Evolutionary conservation across 768 basidiomycete species (phyloP), one percentile per base, ranked within the genome.

Genomic region (Vishniacozyma victoriae): DNA sequence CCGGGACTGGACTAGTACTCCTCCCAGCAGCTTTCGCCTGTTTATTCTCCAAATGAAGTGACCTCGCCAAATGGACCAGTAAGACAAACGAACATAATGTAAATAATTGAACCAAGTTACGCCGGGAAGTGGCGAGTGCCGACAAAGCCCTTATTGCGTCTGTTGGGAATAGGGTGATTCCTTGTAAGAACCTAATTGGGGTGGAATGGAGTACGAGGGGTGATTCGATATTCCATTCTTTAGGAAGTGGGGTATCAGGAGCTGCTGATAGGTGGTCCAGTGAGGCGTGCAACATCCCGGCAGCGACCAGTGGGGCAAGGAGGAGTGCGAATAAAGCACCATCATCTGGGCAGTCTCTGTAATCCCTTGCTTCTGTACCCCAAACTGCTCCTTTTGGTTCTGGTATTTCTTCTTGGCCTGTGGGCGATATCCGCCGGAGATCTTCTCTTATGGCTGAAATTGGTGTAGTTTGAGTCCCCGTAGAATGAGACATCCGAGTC

Each of bases 301-400:
- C 77, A 6, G 87, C 78, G 44, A 93, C 81, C 24, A 93, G 75
- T 2, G 91, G 88, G 12, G 83, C 85, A 25, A 91, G 77, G n/a
- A 90, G 77, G 12, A 93, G 74, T 2, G 85, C 89, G 35, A 85
- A 89, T 49, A 87, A 73, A 19, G 84, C 81, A 13, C 92, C 92
- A 68, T 95, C 90, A 65, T 93, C 91, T 12, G 78, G 72, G 39
- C 83, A 85, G 47, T 86, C 81, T 65, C 89, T 55, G 52, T 56
- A 72, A 46, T 73, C 64, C 22, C 70, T 53, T 36, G 59, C 66
- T 29, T 69, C 68, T 5, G 72, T 73, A 11, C 66, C 69, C 72
- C 72, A 73, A 0, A 73, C 50, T 46, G 59, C 62, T 3, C 72
- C 71, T 46, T 53, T 53, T 6, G 42, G 46, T 2, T 33, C 29